Evolutionary conservation across 306 rosid species (phyloP).

Genomic region (Dalbergia oliveri): DNA sequence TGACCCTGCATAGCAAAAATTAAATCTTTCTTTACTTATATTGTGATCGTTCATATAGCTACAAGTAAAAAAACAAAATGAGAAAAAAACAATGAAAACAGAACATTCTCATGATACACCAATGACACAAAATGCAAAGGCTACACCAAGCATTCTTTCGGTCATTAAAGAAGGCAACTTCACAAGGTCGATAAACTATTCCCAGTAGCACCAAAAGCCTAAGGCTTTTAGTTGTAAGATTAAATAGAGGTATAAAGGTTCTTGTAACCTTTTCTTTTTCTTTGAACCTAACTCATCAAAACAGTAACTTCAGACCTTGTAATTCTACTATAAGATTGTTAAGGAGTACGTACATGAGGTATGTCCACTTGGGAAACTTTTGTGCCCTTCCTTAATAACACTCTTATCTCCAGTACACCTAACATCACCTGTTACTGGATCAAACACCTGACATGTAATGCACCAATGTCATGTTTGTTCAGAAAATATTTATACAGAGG

Average conservation of each 20-base stretch:
- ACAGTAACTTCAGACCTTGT: constrained; percentile 20
- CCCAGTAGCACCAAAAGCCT: constrained; percentile 4
- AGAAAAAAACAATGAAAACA: constrained; percentile 30
- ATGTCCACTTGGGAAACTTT: constrained; percentile 98
- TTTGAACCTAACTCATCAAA: constrained; percentile 29
- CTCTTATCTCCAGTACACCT: constrained; percentile 70
- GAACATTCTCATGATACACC: constrained; percentile 23
- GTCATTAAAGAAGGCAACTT: neutral
- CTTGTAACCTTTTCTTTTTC: neutral
- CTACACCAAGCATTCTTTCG: neutral
- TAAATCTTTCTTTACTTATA: constrained; percentile 35
- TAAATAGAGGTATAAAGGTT: neutral
- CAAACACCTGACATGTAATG: constrained; percentile 67
- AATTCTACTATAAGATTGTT: constrained; percentile 39
- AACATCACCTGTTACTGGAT: constrained; percentile 65
- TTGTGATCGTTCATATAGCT: constrained; percentile 32
- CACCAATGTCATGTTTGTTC: constrained; percentile 36
- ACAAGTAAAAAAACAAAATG: constrained; percentile 38
- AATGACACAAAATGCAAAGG: constrained; percentile 12
- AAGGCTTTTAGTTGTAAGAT: constrained; percentile 1
- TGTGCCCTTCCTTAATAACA: constrained; percentile 91
- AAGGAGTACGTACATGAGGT: constrained; percentile 77
- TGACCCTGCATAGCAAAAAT: constrained; percentile 72
- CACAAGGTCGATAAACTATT: constrained; percentile 18
- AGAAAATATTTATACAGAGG: constrained; percentile 31